phyloP scores from a whole-genome alignment of 306 rosid genomes.

The Corylus heterophylla region DNA sequence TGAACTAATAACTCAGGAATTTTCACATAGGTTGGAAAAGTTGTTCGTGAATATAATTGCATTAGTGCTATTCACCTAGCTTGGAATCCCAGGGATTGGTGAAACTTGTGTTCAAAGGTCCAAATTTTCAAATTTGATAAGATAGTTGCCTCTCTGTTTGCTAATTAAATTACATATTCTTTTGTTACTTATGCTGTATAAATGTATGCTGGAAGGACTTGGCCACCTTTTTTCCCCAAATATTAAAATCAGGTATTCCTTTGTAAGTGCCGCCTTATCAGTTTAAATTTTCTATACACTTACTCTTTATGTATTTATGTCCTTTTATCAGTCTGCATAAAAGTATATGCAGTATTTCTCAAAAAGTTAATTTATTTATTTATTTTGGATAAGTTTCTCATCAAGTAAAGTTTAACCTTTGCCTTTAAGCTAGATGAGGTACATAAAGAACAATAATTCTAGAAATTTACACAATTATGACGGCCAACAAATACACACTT shows the following conservation, averaged over 20 bases:
- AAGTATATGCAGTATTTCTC: background rate
- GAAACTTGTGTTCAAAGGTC: background rate
- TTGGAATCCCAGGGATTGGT: background rate
- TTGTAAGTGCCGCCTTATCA: background rate
- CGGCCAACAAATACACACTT: too few relatives aligned
- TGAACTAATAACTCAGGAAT: too few relatives aligned
- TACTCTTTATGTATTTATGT: background rate
- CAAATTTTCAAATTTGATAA: background rate
- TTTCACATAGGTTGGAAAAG: background rate
- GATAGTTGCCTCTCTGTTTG: background rate
- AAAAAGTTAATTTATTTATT: background rate
- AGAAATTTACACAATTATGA: too few relatives aligned
- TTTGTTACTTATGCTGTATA: background rate
- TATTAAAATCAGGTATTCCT: background rate
- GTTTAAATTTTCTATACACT: background rate
- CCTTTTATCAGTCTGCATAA: background rate
- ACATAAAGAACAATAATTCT: background rate
- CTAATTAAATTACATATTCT: background rate
- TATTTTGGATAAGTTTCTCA: too few relatives aligned
- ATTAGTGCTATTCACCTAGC: background rate
- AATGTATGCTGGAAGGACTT: background rate
- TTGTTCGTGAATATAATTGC: background rate
- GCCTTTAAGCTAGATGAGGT: background rate
- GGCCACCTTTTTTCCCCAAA: background rate
- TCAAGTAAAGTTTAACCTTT: background rate